A percentile compares a stretch with the other conserved stretches of the same genome.
These are phyloP conservation scores for Globisporangium cederbergense DNA, from an alignment of 352 stramenopile species.

Conservation along the genomic window DNA sequence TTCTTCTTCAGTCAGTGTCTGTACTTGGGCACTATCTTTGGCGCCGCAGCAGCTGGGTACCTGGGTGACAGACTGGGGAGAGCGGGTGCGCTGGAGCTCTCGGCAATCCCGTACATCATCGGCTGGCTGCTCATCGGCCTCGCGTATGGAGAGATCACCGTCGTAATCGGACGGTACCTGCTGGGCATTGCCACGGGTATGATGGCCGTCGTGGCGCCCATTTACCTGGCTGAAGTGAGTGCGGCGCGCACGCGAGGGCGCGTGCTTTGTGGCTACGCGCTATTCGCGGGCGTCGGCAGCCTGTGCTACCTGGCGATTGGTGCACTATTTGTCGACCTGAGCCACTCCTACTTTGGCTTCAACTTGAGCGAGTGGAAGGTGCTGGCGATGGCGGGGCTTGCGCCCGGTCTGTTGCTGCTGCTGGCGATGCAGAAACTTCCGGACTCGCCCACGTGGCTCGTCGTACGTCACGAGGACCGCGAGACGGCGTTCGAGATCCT, in stretches of 20 bases:
- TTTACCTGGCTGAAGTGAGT: conserved; percentile 74
- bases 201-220: conserved; percentile 54
- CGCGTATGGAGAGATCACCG: conserved; percentile 61
- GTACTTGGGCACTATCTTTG: conserved; percentile 58
- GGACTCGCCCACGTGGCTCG: conserved; percentile 78
- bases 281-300: conserved; percentile 35
- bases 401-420: conserved; percentile 49
- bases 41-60: conserved; percentile 50
- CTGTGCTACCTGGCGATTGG: conserved; percentile 55
- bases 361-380: conserved; percentile 83
- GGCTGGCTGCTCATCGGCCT: conserved; percentile 69
- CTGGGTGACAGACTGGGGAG: conserved; percentile 62
- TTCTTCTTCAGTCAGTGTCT: conserved; percentile 74
- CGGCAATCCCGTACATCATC: conserved; percentile 66
- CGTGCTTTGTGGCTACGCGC: conserved; percentile 39
- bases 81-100: conserved; percentile 68
- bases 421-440: conserved; percentile 64
- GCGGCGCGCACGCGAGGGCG: conserved; percentile 55
- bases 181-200: conserved; percentile 54
- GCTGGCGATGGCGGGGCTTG: conserved; percentile 46
- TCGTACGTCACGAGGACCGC: conserved; percentile 67
- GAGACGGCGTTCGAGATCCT: conserved; percentile 63
- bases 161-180: conserved; percentile 63
- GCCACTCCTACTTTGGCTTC: conserved; percentile 65
- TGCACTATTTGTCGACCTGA: conserved; percentile 58